Conservation (phyloP, 75 land plant genomes). For the Cupressus sempervirens region DNA sequence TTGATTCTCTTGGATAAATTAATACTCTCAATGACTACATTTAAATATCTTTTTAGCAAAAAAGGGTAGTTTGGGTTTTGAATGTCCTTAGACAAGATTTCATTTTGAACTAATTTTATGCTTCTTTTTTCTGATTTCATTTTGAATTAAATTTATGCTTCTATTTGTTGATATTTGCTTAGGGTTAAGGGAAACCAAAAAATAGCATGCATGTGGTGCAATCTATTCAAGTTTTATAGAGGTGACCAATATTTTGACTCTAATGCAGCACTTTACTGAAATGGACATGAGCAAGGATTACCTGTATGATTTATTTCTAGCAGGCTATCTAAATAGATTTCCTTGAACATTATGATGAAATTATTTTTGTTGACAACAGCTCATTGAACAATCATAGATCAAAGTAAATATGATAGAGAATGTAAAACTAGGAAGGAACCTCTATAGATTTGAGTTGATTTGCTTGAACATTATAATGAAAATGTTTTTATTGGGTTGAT, state of each 20-base stretch:
- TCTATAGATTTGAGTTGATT: no score
- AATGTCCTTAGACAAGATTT: not conserved
- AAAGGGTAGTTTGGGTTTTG: not conserved
- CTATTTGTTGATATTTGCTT: not conserved
- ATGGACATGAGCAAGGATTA: not conserved
- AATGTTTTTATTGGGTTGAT: no score
- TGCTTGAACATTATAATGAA: no score
- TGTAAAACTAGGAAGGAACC: no score
- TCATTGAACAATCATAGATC: no score
- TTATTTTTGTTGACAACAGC: no score
- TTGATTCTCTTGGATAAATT: not conserved
- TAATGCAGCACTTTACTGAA: not conserved
- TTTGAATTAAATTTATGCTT: not conserved
- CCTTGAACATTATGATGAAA: no score
- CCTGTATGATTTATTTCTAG: not conserved
- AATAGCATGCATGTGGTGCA: not conserved
- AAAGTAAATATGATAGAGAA: no score
- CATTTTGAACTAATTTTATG: not conserved
- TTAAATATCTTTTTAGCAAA: not conserved
- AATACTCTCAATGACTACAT: not conserved
- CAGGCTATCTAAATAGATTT: not conserved
- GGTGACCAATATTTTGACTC: not conserved
- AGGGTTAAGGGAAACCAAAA: not conserved
- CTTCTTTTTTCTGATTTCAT: no score
- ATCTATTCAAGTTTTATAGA: not conserved